Evolutionary conservation across 192 early-diverging fungal species (phyloP).

Genomic region (Umbelopsis sp.): DNA sequence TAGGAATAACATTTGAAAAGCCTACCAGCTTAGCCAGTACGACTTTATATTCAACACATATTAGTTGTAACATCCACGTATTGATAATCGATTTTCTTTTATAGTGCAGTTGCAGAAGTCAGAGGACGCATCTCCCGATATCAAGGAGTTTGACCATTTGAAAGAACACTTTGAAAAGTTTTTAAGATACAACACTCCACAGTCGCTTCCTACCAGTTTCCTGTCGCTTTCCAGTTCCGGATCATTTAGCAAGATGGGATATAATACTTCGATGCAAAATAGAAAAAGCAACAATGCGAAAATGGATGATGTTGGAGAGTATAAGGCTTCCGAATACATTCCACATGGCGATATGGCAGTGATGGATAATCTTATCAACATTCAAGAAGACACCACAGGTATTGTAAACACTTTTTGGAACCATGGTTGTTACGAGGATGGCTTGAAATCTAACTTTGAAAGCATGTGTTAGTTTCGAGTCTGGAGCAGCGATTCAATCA

Average conservation of each 20-base stretch:
- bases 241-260: slow-evolving; percentile 34
- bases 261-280: slow-evolving; percentile 16
- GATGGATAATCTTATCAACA: slow-evolving; percentile 29
- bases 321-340: slow-evolving; percentile 48
- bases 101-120: slow-evolving; percentile 80
- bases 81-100: not conserved
- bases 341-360: slow-evolving; percentile 36
- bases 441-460: not conserved
- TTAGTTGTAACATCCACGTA: not conserved
- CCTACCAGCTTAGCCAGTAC: slow-evolving; percentile 87
- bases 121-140: slow-evolving; percentile 67
- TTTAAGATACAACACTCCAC: slow-evolving; percentile 49
- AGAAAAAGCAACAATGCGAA: slow-evolving; percentile 25
- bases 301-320: slow-evolving; percentile 48
- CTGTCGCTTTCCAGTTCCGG: slow-evolving; percentile 32
- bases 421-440: not conserved
- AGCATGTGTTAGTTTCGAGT: slow-evolving; percentile 48
- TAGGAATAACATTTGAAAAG: slow-evolving; percentile 91
- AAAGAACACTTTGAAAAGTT: slow-evolving; percentile 85
- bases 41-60: not conserved
- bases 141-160: slow-evolving; percentile 82
- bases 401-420: not conserved
- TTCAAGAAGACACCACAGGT: slow-evolving; percentile 48
- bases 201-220: slow-evolving; percentile 34
- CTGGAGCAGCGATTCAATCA: slow-evolving; percentile 63